phyloP scores from a whole-genome alignment of 345 rosid species.

The Garcia nutans region DNA sequence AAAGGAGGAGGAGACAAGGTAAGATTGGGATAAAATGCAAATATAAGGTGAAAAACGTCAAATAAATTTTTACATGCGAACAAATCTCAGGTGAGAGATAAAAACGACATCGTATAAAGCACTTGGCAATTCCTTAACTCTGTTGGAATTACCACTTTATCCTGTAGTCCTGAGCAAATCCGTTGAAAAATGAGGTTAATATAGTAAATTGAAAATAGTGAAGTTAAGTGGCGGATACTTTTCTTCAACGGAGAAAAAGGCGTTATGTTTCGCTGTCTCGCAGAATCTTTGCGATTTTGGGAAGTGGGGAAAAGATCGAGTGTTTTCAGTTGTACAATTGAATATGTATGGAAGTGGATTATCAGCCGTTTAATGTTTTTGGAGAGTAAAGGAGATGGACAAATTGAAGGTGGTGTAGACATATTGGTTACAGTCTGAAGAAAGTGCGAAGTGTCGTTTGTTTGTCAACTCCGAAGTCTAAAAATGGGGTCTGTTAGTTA shows the following conservation, averaged over 20 bases:
- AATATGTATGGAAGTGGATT: not conserved
- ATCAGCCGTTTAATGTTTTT: not conserved
- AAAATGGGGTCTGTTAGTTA: not conserved
- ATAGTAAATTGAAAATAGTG: not conserved
- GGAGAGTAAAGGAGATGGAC: too few species aligned
- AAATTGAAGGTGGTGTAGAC: too few species aligned
- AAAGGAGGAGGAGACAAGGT: not conserved
- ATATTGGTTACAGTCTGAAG: too few species aligned
- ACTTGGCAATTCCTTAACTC: not conserved
- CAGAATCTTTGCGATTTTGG: not conserved
- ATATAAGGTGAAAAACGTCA: not conserved
- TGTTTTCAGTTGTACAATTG: not conserved
- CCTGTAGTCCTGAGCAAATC: not conserved
- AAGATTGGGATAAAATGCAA: conserved; percentile 6
- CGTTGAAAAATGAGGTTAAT: not conserved
- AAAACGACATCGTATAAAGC: not conserved
- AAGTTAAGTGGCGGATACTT: not conserved
- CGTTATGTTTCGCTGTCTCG: not conserved
- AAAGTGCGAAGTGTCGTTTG: too few species aligned
- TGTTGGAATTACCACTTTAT: not conserved
- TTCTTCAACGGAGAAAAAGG: not conserved
- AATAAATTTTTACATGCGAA: not conserved
- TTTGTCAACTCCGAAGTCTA: not conserved
- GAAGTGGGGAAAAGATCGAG: not conserved
- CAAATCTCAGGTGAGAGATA: not conserved